These are phyloP conservation scores for Fonsecaea pedrosoi DNA, from an alignment of 2,329 filamentous ascomycete genomes.

Conservation along the genomic window DNA sequence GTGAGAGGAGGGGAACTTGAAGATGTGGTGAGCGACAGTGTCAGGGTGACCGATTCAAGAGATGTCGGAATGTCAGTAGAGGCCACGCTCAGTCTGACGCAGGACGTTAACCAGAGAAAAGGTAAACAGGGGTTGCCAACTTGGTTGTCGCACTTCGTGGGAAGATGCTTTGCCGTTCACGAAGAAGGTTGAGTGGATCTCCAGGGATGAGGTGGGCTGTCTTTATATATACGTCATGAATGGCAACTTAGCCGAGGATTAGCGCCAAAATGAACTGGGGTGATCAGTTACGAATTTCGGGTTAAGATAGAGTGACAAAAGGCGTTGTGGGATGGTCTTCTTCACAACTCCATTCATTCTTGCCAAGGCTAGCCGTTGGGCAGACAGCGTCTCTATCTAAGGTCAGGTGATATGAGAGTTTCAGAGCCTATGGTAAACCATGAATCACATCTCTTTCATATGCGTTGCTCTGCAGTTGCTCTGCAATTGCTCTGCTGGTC, in stretches of 20 bases:
- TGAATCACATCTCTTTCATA: constrained; percentile 5
- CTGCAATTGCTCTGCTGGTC: background rate
- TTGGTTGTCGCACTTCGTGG: background rate
- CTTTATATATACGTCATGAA: background rate
- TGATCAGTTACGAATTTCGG: background rate
- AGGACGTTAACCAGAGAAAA: background rate
- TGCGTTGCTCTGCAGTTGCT: constrained; percentile 4
- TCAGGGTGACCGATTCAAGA: background rate
- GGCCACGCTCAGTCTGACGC: background rate
- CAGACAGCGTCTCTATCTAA: constrained; percentile 24
- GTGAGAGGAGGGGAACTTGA: background rate
- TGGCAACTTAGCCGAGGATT: constrained; percentile 1
- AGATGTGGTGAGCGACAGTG: background rate
- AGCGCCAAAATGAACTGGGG: background rate
- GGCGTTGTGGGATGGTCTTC: background rate
- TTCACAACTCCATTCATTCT: constrained; percentile 11
- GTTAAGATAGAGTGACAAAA: background rate
- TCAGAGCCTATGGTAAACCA: constrained; percentile 6
- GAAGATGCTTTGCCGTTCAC: background rate
- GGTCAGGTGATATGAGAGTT: constrained; percentile 4
- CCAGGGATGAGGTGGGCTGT: background rate
- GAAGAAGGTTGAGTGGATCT: background rate
- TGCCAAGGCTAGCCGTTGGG: constrained; percentile 4
- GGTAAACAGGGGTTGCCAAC: background rate
- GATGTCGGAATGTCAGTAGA: background rate